Percentiles rank a stretch among this genome's conserved stretches.
Conservation (phyloP, 768 basidiomycete species). For the Floccularia luteovirens region DNA sequence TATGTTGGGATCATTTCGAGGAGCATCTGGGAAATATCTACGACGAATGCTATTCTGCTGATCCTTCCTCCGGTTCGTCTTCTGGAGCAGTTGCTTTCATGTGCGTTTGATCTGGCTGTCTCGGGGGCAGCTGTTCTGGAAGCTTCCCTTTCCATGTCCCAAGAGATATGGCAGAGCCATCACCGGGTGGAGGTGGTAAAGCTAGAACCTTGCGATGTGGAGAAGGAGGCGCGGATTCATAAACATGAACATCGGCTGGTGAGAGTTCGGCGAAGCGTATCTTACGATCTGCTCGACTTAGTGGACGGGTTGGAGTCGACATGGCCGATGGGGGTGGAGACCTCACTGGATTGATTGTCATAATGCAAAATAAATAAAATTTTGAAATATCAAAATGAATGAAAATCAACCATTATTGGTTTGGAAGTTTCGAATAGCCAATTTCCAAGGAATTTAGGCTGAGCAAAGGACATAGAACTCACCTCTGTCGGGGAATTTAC, state of each 20-base stretch:
- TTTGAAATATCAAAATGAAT: background rate
- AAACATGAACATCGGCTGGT: slow-evolving; percentile 72
- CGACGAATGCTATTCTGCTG: slow-evolving; percentile 78
- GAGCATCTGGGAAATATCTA: slow-evolving; percentile 73
- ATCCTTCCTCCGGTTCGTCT: slow-evolving; percentile 52
- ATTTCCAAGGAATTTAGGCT: no score
- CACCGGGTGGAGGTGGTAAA: slow-evolving; percentile 40
- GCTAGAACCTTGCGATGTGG: slow-evolving; percentile 57
- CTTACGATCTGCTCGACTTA: slow-evolving; percentile 46
- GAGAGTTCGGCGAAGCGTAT: slow-evolving; percentile 73
- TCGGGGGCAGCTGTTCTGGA: slow-evolving; percentile 1
- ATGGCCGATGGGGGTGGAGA: slow-evolving; percentile 38
- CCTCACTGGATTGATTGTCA: slow-evolving; percentile 8
- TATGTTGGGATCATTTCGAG: slow-evolving; percentile 63
- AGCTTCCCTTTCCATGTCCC: slow-evolving; percentile 26
- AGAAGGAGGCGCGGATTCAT: slow-evolving; percentile 75
- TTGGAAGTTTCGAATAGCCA: no score
- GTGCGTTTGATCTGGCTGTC: background rate
- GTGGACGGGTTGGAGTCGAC: slow-evolving; percentile 47
- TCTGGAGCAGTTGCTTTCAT: background rate
- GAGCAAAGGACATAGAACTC: slow-evolving; percentile 1
- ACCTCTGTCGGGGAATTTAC: slow-evolving; percentile 1
- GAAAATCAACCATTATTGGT: no score
- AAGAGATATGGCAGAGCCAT: slow-evolving; percentile 30
- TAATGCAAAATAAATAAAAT: background rate